These are phyloP conservation scores for Cladosporium velox DNA, from an alignment of 2,329 filamentous ascomycete species.

Conservation along the genomic window DNA sequence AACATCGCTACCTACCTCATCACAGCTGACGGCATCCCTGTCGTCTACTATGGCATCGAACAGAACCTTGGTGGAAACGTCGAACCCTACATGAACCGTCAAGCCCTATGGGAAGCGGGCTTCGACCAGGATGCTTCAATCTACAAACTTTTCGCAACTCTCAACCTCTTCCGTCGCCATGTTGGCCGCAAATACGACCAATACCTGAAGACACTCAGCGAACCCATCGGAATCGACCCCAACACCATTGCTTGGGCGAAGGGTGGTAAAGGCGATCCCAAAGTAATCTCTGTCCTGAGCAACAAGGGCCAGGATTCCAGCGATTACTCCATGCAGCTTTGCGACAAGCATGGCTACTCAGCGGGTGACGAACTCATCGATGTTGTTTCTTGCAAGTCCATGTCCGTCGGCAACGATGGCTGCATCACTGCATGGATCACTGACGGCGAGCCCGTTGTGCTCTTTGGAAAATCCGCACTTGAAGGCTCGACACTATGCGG, in stretches of 20 bases:
- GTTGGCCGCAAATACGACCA: constrained; percentile 42
- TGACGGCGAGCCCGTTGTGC: constrained; percentile 15
- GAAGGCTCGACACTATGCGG: constrained; percentile 16
- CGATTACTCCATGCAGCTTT: constrained; percentile 15
- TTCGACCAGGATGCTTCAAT: constrained; percentile 21
- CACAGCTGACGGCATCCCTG: constrained; percentile 27
- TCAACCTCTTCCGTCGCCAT: constrained; percentile 34
- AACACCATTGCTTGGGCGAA: constrained; percentile 52
- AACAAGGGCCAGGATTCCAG: constrained; percentile 32
- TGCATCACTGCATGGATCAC: constrained; percentile 14
- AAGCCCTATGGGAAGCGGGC: constrained; percentile 23
- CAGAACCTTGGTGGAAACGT: constrained; percentile 24
- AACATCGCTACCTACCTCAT: constrained; percentile 26
- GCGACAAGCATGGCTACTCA: constrained; percentile 19
- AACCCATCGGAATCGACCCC: constrained; percentile 43
- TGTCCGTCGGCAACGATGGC: constrained; percentile 8
- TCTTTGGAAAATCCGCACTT: constrained; percentile 11
- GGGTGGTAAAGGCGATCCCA: constrained; percentile 36
- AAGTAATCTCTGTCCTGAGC: constrained; percentile 41
- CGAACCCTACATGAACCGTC: constrained; percentile 23
- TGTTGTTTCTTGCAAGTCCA: constrained; percentile 14
- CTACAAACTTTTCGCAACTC: constrained; percentile 20
- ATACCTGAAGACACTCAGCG: constrained; percentile 46
- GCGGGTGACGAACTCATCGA: constrained; percentile 13
- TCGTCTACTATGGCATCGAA: constrained; percentile 29